Evolutionary conservation across 78 protist species (phyloP).

Genomic region (slime mould (Dictyostelium discoideum)): dicty_2.7 NC_007091.3:370501-371000

Average conservation of each 20-base stretch:
- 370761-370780: slow-evolving; percentile 64
- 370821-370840: background rate
- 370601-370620: background rate
- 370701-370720: background rate
- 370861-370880: no score
- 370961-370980: slow-evolving; percentile 72
- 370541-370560: slow-evolving; percentile 65
- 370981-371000: slow-evolving; percentile 57
- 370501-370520: slow-evolving; percentile 54
- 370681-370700: background rate
- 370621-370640: background rate
- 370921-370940: background rate
- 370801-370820: slow-evolving; percentile 20
- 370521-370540: slow-evolving; percentile 61
- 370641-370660: background rate
- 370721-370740: slow-evolving; percentile 38
- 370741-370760: slow-evolving; percentile 65
- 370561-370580: slow-evolving; percentile 35
- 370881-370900: background rate
- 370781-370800: slow-evolving; percentile 80
- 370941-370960: slow-evolving; percentile 11
- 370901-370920: slow-evolving; percentile 62
- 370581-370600: slow-evolving; percentile 38
- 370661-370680: background rate
- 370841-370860: background rate